A percentile compares a stretch with the other conserved stretches of the same genome.
Conservation (phyloP, 805 yeast species). For the Candida glaebosa region DNA sequence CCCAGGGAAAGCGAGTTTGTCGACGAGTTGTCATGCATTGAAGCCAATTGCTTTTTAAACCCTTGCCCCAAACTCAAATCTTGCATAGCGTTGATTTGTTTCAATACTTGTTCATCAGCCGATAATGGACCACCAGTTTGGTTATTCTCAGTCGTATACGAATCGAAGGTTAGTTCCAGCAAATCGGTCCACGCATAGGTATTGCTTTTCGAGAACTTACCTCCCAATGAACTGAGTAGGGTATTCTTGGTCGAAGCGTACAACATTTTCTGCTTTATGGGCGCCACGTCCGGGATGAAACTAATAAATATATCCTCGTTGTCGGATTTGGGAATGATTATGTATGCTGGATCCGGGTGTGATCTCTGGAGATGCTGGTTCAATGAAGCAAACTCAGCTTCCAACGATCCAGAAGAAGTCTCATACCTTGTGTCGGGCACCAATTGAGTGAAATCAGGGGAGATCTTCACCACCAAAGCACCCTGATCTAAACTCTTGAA, state of each 20-base stretch:
- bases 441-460: constrained; percentile 31
- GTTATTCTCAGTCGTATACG: constrained; percentile 32
- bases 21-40: constrained; percentile 24
- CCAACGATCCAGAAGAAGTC: constrained; percentile 11
- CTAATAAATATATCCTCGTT: constrained; percentile 55
- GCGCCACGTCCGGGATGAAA: constrained; percentile 82
- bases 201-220: constrained; percentile 41
- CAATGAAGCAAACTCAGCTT: constrained; percentile 18
- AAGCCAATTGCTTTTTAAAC: constrained; percentile 29
- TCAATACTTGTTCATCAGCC: constrained; percentile 52
- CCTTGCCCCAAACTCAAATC: constrained; percentile 22
- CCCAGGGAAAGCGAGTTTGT: background rate
- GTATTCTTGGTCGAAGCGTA: constrained; percentile 89
- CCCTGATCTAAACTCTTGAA: constrained; percentile 20
- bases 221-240: constrained; percentile 70
- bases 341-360: constrained; percentile 36
- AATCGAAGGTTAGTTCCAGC: constrained; percentile 49
- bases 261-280: constrained; percentile 83
- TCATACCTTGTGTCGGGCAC: constrained; percentile 23
- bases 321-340: constrained; percentile 20
- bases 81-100: constrained; percentile 38
- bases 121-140: constrained; percentile 48
- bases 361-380: constrained; percentile 17
- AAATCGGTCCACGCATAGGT: constrained; percentile 50
- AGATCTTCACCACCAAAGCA: constrained; percentile 29